phyloP scores from a whole-genome alignment of 805 yeast species.

The Maudiozyma serrabonitensis region DNA sequence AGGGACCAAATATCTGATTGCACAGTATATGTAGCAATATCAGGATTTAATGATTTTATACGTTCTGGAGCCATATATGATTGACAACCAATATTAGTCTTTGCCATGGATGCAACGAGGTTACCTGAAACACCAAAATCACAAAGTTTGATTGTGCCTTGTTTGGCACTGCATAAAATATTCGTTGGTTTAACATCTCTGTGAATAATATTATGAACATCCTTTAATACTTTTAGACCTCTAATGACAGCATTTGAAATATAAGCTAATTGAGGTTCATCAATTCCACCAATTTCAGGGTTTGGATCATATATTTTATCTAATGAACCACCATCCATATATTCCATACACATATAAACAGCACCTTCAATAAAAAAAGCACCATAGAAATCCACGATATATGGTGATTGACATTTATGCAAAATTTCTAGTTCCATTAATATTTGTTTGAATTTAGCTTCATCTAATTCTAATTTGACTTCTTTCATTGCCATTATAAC shows the following conservation, averaged over 20 bases:
- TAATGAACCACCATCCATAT: slow-evolving; percentile 92
- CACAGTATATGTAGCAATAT: slow-evolving; percentile 75
- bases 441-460: slow-evolving; percentile 86
- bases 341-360: slow-evolving; percentile 96
- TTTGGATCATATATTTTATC: slow-evolving; percentile 66
- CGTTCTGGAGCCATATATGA: slow-evolving; percentile 98
- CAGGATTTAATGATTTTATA: slow-evolving; percentile 64
- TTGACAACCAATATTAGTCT: slow-evolving; percentile 95
- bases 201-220: slow-evolving; percentile 84
- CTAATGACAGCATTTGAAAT: slow-evolving; percentile 70
- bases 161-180: slow-evolving; percentile 61
- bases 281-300: slow-evolving; percentile 45
- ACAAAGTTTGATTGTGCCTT: slow-evolving; percentile 83
- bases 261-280: slow-evolving; percentile 71
- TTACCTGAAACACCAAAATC: slow-evolving; percentile 97
- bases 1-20: slow-evolving; percentile 95
- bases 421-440: slow-evolving; percentile 92
- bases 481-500: slow-evolving; percentile 96
- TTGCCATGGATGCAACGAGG: slow-evolving; percentile 86
- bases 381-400: slow-evolving; percentile 92
- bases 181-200: slow-evolving; percentile 97
- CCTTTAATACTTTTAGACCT: slow-evolving; percentile 79
- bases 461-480: slow-evolving; percentile 86
- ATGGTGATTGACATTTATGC: slow-evolving; percentile 84
- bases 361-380: slow-evolving; percentile 97